Evolutionary conservation across 805 yeast species (phyloP).

Genomic region (Phaffomyces thermotolerans): DNA sequence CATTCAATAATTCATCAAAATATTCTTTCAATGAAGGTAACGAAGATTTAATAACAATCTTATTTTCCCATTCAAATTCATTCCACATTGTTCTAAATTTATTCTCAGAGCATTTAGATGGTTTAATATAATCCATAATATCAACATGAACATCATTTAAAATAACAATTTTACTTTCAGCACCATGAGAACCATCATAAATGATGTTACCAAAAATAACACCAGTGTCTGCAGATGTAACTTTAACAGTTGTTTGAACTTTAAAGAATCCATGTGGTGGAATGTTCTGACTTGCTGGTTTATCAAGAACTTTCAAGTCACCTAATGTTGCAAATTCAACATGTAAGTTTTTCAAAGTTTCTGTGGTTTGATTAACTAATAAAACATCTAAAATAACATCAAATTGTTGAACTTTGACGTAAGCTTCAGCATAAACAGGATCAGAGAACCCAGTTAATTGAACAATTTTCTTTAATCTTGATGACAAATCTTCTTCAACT

Average conservation of each 20-base stretch:
- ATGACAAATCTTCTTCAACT: constrained; percentile 53
- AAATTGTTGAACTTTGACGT: constrained; percentile 91
- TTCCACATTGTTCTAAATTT: constrained; percentile 98
- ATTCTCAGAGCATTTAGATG: constrained; percentile 83
- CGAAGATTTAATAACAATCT: constrained; percentile 77
- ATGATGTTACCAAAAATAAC: constrained; percentile 96
- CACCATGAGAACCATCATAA: constrained; percentile 92
- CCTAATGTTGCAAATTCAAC: constrained; percentile 96
- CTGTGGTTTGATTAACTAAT: constrained; percentile 88
- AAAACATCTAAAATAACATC: constrained; percentile 92
- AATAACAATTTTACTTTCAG: constrained; percentile 82
- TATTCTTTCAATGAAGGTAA: constrained; percentile 65
- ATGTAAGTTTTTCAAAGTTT: constrained; percentile 81
- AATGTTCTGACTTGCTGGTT: constrained; percentile 80
- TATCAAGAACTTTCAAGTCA: constrained; percentile 89
- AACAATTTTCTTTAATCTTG: constrained; percentile 80
- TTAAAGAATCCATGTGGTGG: constrained; percentile 98
- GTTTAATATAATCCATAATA: constrained; percentile 94
- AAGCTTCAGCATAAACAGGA: constrained; percentile 97
- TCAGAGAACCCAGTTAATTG: constrained; percentile 98
- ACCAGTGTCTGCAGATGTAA: constrained; percentile 96
- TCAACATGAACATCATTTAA: constrained; percentile 93
- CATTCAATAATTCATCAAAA: constrained; percentile 64
- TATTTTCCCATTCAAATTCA: constrained; percentile 99
- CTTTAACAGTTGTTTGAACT: constrained; percentile 83